Conservation (phyloP, 441 rosid genomes). For the Euphorbia corollata region DNA sequence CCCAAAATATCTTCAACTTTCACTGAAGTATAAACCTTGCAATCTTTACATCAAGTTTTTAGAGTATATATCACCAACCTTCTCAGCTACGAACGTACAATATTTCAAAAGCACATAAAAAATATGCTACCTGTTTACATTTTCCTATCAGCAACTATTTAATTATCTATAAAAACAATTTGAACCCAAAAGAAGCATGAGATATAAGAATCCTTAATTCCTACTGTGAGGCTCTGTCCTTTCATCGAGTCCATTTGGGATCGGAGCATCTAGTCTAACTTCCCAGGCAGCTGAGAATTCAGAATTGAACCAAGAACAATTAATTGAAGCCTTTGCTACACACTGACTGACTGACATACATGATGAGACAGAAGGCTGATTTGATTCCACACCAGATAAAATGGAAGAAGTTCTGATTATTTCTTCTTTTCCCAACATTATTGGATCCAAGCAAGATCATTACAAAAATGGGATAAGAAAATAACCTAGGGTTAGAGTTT, state of each 20-base stretch:
- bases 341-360: too few species aligned
- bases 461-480: background rate
- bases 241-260: background rate
- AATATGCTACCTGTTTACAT: background rate
- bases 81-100: background rate
- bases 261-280: background rate
- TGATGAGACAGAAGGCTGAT: background rate
- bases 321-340: background rate
- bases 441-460: background rate
- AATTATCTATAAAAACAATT: background rate
- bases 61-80: background rate
- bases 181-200: background rate
- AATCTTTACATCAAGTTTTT: slow-evolving; percentile 15
- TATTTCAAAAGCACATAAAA: background rate
- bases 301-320: background rate
- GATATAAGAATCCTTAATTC: background rate
- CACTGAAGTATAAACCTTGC: background rate
- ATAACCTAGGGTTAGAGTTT: background rate
- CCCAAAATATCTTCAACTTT: background rate
- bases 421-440: background rate
- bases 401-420: background rate
- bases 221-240: background rate
- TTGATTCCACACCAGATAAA: too few species aligned
- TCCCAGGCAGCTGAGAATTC: background rate
- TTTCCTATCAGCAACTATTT: background rate